Conservation (phyloP, 805 yeast species). For the Candida sonorensis region DNA sequence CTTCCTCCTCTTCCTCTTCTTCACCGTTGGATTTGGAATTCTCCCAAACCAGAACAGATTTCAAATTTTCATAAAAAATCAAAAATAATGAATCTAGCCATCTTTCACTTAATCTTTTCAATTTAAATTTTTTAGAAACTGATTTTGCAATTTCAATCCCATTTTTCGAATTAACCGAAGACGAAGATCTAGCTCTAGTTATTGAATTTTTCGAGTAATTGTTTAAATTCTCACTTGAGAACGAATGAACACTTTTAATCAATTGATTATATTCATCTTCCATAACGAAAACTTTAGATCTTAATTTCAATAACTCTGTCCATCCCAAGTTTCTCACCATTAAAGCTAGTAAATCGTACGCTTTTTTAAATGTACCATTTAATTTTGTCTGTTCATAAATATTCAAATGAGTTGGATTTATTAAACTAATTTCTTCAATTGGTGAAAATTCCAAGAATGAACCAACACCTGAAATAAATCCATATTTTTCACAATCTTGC, state of each 20-base stretch:
- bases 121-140: conserved; percentile 21
- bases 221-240: conserved; percentile 11
- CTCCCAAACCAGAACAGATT: conserved; percentile 64
- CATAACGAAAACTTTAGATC: conserved; percentile 77
- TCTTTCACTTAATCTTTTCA: conserved; percentile 60
- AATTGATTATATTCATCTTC: conserved; percentile 55
- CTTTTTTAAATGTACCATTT: conserved; percentile 47
- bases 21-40: conserved; percentile 22
- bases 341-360: conserved; percentile 65
- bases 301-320: conserved; percentile 62
- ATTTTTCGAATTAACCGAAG: conserved; percentile 13
- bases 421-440: conserved; percentile 29
- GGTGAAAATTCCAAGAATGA: conserved; percentile 29
- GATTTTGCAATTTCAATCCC: conserved; percentile 18
- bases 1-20: no score
- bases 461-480: conserved; percentile 28
- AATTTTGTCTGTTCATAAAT: conserved; percentile 44
- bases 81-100: conserved; percentile 67
- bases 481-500: conserved; percentile 29
- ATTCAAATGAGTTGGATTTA: conserved; percentile 41
- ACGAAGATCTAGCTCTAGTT: conserved; percentile 12
- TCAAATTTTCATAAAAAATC: conserved; percentile 63
- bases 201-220: conserved; percentile 2
- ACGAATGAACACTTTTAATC: no score
- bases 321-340: conserved; percentile 72